phyloP scores from a whole-genome alignment of 1,139 yeast genomes.

The Komagataea norvegica region DNA sequence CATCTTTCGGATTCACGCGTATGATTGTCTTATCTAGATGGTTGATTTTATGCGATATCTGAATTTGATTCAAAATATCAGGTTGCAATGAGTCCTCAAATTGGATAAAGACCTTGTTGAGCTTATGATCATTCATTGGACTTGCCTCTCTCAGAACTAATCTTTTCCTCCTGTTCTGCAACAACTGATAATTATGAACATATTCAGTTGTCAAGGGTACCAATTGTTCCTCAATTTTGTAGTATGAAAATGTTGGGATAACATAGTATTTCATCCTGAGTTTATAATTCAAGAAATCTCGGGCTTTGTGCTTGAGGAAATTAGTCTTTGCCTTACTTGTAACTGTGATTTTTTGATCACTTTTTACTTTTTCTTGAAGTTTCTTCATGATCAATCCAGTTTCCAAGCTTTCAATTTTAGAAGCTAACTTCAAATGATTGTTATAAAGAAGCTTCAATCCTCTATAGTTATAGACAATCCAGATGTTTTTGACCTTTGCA shows the following conservation, averaged over 20 bases:
- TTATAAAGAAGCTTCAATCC: constrained; percentile 32
- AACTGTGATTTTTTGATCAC: not conserved
- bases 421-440: constrained; percentile 34
- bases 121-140: constrained; percentile 24
- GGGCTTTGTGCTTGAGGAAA: not conserved
- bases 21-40: constrained; percentile 39
- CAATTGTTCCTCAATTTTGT: constrained; percentile 11
- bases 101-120: constrained; percentile 46
- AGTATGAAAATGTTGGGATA: constrained; percentile 5
- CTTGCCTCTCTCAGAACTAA: constrained; percentile 20
- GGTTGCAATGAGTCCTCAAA: constrained; percentile 47
- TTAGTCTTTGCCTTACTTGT: constrained; percentile 4
- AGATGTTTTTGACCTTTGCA: constrained; percentile 36
- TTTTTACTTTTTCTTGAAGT: constrained; percentile 9
- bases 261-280: constrained; percentile 5
- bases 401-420: constrained; percentile 38
- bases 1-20: constrained; percentile 54
- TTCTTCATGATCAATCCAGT: constrained; percentile 25
- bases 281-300: constrained; percentile 4
- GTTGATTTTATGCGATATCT: constrained; percentile 42
- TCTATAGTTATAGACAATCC: constrained; percentile 48
- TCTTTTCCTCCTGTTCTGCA: constrained; percentile 27
- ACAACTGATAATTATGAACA: constrained; percentile 8
- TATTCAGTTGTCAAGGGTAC: constrained; percentile 7
- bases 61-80: constrained; percentile 50